Evolutionary conservation across 2,329 filamentous ascomycete species (phyloP).

Genomic region (Talaromyces marneffei): DNA sequence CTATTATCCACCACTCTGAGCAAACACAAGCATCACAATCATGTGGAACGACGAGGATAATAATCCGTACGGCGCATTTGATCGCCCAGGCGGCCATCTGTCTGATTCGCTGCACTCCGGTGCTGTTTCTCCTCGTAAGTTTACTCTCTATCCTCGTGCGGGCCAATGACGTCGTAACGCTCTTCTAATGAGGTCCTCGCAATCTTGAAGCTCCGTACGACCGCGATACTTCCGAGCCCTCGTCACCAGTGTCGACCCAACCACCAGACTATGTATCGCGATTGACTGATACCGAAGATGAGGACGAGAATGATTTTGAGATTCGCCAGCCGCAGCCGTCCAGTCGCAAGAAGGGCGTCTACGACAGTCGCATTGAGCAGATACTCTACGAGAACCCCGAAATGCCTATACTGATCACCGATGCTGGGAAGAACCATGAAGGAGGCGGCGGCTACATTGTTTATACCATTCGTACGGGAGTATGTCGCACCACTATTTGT

Average conservation of each 20-base stretch:
- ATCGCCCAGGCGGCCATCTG: constrained; percentile 72
- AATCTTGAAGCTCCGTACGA: constrained; percentile 50
- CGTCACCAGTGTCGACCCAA: constrained; percentile 64
- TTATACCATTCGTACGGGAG: constrained; percentile 92
- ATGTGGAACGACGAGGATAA: constrained; percentile 99
- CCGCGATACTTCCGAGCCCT: constrained; percentile 57
- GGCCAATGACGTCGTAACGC: constrained; percentile 3
- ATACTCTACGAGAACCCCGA: constrained; percentile 93
- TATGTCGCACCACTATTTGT: constrained; percentile 41
- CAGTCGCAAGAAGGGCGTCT: constrained; percentile 70
- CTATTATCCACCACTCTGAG: neutral
- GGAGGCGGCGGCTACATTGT: constrained; percentile 91
- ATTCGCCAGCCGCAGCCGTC: constrained; percentile 44
- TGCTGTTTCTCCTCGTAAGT: constrained; percentile 48
- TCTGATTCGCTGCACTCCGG: constrained; percentile 61
- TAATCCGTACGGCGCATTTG: constrained; percentile 94
- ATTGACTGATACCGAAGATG: constrained; percentile 52
- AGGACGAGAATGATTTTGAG: constrained; percentile 51
- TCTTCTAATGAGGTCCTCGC: neutral
- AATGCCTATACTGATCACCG: constrained; percentile 82
- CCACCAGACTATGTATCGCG: constrained; percentile 53
- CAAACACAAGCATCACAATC: constrained; percentile 23
- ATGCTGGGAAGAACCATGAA: constrained; percentile 91
- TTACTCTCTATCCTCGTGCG: neutral
- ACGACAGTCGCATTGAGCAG: constrained; percentile 94